Conservation (phyloP, 305 asterid genomes). For the Fraxinus baroniana region DNA sequence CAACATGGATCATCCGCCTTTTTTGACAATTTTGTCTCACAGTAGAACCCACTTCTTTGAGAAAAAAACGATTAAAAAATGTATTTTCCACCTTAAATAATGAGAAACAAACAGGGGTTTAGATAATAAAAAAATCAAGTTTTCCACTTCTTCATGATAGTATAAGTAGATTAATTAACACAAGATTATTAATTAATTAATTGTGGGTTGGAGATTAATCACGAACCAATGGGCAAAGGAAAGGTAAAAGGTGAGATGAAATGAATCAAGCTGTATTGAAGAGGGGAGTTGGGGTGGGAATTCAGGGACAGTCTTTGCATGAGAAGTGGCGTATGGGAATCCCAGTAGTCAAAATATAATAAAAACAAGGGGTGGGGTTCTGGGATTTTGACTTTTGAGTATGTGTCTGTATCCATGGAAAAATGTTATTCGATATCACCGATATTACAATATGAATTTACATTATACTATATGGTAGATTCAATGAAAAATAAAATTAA, state of each 20-base stretch:
- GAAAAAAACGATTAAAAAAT: too few relatives aligned
- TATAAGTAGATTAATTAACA: neutral
- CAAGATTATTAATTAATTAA: neutral
- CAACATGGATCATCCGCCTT: too few relatives aligned
- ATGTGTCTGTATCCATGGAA: neutral
- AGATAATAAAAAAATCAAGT: neutral
- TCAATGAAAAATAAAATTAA: too few relatives aligned
- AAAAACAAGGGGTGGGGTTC: neutral
- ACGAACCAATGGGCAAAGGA: neutral
- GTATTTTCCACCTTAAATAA: too few relatives aligned
- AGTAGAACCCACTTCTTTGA: too few relatives aligned
- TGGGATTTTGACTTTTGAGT: too few relatives aligned
- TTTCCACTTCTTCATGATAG: neutral
- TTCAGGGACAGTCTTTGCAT: neutral
- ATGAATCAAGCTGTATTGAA: neutral
- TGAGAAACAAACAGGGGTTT: neutral
- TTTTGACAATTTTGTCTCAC: too few relatives aligned
- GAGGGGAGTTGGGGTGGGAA: neutral
- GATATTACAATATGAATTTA: too few relatives aligned
- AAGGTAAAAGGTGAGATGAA: neutral
- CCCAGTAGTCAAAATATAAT: neutral
- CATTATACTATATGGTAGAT: too few relatives aligned
- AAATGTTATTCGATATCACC: too few relatives aligned
- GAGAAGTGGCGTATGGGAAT: conserved; percentile 8
- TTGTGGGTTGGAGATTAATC: neutral